Conservation (phyloP, 805 yeast species). For the Ogataea minuta region DNA sequence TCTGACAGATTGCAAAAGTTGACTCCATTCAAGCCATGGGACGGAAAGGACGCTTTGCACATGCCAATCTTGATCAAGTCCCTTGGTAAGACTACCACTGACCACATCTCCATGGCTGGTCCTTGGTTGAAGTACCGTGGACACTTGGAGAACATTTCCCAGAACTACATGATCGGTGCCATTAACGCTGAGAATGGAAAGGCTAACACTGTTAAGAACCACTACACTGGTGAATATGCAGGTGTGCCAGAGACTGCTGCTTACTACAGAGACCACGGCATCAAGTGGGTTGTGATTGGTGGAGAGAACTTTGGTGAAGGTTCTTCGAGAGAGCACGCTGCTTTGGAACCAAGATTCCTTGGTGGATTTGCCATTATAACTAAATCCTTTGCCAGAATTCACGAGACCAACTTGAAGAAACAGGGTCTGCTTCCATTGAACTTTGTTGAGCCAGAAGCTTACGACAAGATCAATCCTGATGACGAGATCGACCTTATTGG, state of each 20-base stretch:
- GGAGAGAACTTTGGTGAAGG: conserved; percentile 99
- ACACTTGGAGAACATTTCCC: conserved; percentile 96
- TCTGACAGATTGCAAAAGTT: conserved; percentile 95
- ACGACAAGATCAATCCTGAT: conserved; percentile 88
- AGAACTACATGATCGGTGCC: conserved; percentile 99
- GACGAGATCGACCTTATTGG: conserved; percentile 90
- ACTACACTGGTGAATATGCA: conserved; percentile 83
- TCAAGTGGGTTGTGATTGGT: conserved; percentile 96
- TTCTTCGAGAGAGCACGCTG: conserved; percentile 99
- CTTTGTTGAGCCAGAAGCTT: conserved; percentile 84
- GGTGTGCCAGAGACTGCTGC: conserved; percentile 98
- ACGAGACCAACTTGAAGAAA: conserved; percentile 99
- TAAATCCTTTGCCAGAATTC: conserved; percentile 97
- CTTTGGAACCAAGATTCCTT: conserved; percentile 97
- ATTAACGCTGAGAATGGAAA: conserved; percentile 93
- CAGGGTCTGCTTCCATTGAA: conserved; percentile 98
- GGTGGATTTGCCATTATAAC: conserved; percentile 98
- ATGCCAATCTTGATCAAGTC: conserved; percentile 96
- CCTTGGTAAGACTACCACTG: conserved; percentile 97
- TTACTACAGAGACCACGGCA: conserved; percentile 90
- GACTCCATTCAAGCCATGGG: conserved; percentile 94
- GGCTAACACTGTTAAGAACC: conserved; percentile 89
- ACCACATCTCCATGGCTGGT: conserved; percentile 99
- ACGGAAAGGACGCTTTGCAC: conserved; percentile 86
- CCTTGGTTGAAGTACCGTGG: conserved; percentile 99